phyloP scores from a whole-genome alignment of 2,329 filamentous ascomycete genomes.

The Botryosphaeria dothidea region DNA sequence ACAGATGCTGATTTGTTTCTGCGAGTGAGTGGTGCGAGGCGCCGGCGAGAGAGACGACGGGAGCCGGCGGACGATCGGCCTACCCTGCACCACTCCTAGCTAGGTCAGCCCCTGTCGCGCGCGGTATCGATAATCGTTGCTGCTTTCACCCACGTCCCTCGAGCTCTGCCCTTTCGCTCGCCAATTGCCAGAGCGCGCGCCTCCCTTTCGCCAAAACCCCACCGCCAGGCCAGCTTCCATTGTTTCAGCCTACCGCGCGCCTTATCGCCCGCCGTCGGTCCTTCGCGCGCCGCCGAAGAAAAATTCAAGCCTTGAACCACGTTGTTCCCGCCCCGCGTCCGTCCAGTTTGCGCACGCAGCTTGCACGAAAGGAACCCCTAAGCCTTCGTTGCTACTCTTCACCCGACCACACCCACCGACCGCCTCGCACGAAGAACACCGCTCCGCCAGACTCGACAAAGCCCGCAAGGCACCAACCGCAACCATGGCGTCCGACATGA shows the following conservation, averaged over 20 bases:
- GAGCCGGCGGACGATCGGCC: not conserved
- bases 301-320: not conserved
- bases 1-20: not conserved
- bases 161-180: slow-evolving; percentile 6
- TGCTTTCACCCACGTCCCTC: not conserved
- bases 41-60: not conserved
- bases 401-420: not conserved
- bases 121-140: slow-evolving; percentile 6
- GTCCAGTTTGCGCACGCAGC: not conserved
- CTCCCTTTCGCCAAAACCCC: slow-evolving; percentile 16
- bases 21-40: not conserved
- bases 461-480: not conserved
- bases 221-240: slow-evolving; percentile 4
- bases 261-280: not conserved
- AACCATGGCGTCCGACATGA: slow-evolving; percentile 40
- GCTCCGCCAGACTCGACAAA: not conserved
- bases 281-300: not conserved
- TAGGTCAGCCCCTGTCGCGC: slow-evolving; percentile 4
- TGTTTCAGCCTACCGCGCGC: slow-evolving; percentile 13
- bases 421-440: not conserved
- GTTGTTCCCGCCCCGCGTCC: not conserved
- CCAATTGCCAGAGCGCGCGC: slow-evolving; percentile 16
- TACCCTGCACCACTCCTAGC: too few relatives aligned
- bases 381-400: not conserved
- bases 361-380: not conserved